Evolutionary conservation across 2,329 filamentous ascomycete genomes (phyloP).

Genomic region (Talaromyces sp.): DNA sequence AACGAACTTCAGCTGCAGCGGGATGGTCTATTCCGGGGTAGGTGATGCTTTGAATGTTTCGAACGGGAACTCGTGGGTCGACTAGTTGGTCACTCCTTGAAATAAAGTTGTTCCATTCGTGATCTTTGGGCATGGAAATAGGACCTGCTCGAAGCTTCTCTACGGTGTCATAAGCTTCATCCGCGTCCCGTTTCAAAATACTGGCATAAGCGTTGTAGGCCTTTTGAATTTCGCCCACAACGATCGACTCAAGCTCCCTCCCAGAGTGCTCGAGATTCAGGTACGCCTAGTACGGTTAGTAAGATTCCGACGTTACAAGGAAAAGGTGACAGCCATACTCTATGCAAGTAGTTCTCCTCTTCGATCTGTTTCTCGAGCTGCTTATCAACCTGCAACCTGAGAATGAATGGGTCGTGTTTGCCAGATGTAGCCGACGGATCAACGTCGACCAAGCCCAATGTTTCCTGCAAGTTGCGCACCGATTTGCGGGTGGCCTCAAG

Average conservation of each 20-base stretch:
- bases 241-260: constrained; percentile 89
- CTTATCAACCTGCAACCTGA: constrained; percentile 78
- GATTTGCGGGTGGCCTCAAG: constrained; percentile 77
- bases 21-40: constrained; percentile 88
- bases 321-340: constrained; percentile 50
- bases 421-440: constrained; percentile 70
- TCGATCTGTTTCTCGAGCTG: constrained; percentile 90
- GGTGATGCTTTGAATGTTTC: constrained; percentile 73
- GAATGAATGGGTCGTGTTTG: constrained; percentile 86
- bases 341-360: constrained; percentile 94
- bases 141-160: constrained; percentile 79
- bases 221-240: constrained; percentile 96
- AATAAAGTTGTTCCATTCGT: constrained; percentile 84
- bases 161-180: constrained; percentile 69
- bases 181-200: constrained; percentile 85
- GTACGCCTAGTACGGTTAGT: constrained; percentile 60
- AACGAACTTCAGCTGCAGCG: constrained; percentile 75
- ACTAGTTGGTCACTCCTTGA: constrained; percentile 78
- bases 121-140: constrained; percentile 87
- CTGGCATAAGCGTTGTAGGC: constrained; percentile 91
- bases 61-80: constrained; percentile 72
- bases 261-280: constrained; percentile 91
- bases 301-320: constrained; percentile 3
- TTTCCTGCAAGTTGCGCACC: constrained; percentile 74
- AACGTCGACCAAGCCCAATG: constrained; percentile 69